Evolutionary conservation across 148 eudicot genomes (phyloP), one percentile per base, ranked within the genome.

Genomic region (Persicaria maculosa): DNA sequence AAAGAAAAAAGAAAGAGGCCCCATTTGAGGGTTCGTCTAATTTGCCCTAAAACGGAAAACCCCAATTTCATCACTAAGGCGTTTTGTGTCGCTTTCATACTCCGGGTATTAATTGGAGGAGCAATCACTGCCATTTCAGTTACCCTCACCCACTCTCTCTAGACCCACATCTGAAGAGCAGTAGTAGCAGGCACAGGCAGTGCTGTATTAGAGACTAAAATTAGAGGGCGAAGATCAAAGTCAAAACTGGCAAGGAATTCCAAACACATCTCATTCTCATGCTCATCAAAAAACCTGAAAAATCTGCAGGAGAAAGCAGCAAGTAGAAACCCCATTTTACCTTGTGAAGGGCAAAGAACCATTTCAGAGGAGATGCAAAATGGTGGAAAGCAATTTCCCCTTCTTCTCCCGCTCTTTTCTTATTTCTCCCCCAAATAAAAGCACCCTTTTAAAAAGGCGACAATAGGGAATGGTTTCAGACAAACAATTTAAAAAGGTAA

Each of bases 1-100:
- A 31, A 31, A 31, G 40, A 31, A 31, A 1, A 31, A 58, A 58
- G n/a, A 58, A 20, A 58, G 12, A 58, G 40, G 65, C 11, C 40
- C 65, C 65, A 20, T 59, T 59, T 59, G 19, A 31, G 43, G 65
- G 65, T 8, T 59, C 43, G 25, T 20, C 15, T 10, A 20, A 59
- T 7, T 20, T 59, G 11, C 15, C 65, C 65, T 40, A 22, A 59
- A 59, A 59, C 65, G 65, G 40, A 59, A 59, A 59, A 31, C 40
- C 40, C 40, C 65, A 36, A 59, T 2, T 59, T 59, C 65, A 22
- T 1, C 43, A 20, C 65, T 7, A 59, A 20, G 65, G 65, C 65
- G 65, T 59, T 59, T 59, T 59, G 43, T 22, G 65, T 59, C 65
- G 65, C 43, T 59, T 59, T 59, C 65, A 9, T 22, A 54, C 2